These are phyloP conservation scores for Boechera retrofracta DNA, from an alignment of 345 rosid species.

Conservation along the genomic window DNA sequence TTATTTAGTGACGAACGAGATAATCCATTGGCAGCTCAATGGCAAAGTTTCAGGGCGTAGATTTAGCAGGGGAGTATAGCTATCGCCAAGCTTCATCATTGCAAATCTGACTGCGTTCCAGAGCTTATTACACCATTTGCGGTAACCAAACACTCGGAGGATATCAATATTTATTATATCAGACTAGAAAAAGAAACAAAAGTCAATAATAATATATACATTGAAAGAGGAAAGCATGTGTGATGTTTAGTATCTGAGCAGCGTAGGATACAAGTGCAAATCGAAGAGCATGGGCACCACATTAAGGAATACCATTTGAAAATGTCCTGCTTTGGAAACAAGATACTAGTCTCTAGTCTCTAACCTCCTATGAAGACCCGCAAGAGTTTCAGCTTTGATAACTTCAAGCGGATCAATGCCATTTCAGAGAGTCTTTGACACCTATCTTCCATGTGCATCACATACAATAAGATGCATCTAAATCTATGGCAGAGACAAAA, in stretches of 20 bases:
- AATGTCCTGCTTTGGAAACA: background rate
- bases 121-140: conserved; percentile 88
- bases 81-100: no score
- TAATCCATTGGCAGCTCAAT: conserved; percentile 84
- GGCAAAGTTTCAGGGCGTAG: conserved; percentile 53
- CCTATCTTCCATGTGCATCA: conserved; percentile 32
- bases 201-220: no score
- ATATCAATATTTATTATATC: conserved; percentile 60
- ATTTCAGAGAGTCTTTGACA: conserved; percentile 82
- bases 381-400: conserved; percentile 69
- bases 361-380: conserved; percentile 49
- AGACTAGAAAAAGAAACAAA: conserved; percentile 56
- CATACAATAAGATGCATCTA: no score
- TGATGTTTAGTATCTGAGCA: no score
- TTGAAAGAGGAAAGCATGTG: no score
- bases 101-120: conserved; percentile 92
- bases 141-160: conserved; percentile 83
- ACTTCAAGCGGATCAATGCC: conserved; percentile 90
- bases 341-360: no score
- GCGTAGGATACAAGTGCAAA: conserved; percentile 87
- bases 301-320: background rate
- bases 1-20: conserved; percentile 61
- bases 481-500: no score
- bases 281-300: conserved; percentile 46
- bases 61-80: conserved; percentile 48